Evolutionary conservation across 768 basidiomycete species (phyloP).

Genomic region (Phallus indusiatus): DNA sequence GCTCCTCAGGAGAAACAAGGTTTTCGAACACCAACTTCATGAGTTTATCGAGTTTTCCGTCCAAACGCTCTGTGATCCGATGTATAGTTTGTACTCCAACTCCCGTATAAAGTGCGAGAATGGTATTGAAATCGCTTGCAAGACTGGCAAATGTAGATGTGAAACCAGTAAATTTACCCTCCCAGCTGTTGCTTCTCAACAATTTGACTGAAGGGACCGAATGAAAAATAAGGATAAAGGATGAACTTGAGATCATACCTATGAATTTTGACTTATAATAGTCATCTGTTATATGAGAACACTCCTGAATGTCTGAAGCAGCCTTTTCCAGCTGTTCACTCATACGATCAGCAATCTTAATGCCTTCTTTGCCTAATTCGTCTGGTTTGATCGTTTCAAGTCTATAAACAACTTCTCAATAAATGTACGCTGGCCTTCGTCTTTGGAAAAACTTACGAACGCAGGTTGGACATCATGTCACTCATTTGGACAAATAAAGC

Average conservation of each 20-base stretch:
- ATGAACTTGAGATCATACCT: background rate
- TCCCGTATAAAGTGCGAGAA: background rate
- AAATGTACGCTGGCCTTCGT: background rate
- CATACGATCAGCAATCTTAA: background rate
- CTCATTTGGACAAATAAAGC: constrained; percentile 2
- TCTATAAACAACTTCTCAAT: background rate
- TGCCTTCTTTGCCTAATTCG: background rate
- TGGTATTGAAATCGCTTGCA: background rate
- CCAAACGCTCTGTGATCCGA: background rate
- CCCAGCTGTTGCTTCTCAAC: background rate
- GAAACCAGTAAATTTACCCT: background rate
- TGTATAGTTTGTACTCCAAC: background rate
- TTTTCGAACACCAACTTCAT: background rate
- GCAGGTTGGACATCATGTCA: background rate
- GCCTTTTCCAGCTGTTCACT: background rate
- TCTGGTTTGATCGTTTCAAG: background rate
- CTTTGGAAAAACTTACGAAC: background rate
- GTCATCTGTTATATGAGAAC: background rate
- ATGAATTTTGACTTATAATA: background rate
- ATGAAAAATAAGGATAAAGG: too few relatives aligned
- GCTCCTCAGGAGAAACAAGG: background rate
- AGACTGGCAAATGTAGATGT: background rate
- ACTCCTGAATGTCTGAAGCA: background rate
- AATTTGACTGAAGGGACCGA: background rate
- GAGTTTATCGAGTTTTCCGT: background rate